These are phyloP conservation scores for Saussurea involucrata DNA, from an alignment of 129 eudicot genomes.

Conservation along the genomic window DNA sequence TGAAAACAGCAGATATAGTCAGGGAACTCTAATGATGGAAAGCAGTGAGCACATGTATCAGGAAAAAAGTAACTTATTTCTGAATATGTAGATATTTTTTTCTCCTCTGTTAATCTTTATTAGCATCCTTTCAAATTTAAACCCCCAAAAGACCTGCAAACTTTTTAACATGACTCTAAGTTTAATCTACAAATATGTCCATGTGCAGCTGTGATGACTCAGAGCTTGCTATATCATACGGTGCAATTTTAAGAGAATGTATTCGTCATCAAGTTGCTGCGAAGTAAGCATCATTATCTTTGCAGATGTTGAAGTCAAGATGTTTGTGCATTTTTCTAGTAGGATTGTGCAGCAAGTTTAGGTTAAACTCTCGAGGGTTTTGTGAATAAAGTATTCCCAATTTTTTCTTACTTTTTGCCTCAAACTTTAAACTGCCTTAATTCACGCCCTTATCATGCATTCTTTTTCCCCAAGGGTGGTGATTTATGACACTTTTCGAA, in stretches of 20 bases:
- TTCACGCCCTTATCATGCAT: neutral
- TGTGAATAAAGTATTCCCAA: neutral
- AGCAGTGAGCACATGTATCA: neutral
- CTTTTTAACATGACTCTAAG: neutral
- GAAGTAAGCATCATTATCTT: conserved; percentile 36
- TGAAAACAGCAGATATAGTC: neutral
- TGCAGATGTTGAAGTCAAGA: neutral
- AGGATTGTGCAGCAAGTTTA: neutral
- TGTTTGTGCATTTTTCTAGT: neutral
- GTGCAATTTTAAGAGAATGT: conserved; percentile 86
- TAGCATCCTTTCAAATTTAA: too few relatives aligned
- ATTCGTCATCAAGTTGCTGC: conserved; percentile 85
- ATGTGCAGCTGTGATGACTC: conserved; percentile 55
- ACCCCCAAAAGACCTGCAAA: neutral
- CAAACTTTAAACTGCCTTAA: neutral
- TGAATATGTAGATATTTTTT: neutral
- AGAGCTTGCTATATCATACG: conserved; percentile 68
- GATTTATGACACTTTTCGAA: neutral
- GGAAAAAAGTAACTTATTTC: neutral
- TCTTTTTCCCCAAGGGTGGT: neutral
- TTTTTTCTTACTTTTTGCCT: neutral
- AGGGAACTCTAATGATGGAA: neutral
- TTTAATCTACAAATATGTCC: conserved; percentile 13
- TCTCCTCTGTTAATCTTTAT: neutral
- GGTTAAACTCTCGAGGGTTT: neutral